Percentiles rank a stretch among this genome's conserved stretches.
Conservation (phyloP, 2,329 filamentous ascomycete species). For the Pseudocercospora cruenta region DNA sequence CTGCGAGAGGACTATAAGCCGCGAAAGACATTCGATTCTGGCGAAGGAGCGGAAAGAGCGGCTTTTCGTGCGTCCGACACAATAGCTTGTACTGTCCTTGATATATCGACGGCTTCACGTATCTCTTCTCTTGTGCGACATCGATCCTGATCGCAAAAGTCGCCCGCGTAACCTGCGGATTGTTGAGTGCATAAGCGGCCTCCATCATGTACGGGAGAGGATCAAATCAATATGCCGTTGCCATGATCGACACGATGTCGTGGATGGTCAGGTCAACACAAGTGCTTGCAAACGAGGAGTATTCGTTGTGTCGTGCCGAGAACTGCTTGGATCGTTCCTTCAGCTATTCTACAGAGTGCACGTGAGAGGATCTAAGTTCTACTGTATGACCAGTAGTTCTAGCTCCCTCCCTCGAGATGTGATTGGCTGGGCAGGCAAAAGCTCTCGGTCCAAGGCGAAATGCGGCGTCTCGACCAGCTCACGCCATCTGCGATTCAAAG, state of each 20-base stretch:
- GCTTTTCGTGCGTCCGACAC: slow-evolving; percentile 46
- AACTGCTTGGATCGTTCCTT: neutral
- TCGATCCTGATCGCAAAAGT: no score
- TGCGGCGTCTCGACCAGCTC: neutral
- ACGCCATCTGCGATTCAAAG: slow-evolving; percentile 2
- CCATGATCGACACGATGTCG: no score
- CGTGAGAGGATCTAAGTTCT: neutral
- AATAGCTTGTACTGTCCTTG: slow-evolving; percentile 54
- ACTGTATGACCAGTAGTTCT: neutral
- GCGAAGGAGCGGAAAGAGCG: slow-evolving; percentile 47
- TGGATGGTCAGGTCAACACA: no score
- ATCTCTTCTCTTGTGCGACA: slow-evolving; percentile 38
- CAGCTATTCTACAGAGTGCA: neutral
- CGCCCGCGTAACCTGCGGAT: no score
- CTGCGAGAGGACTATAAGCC: slow-evolving; percentile 38
- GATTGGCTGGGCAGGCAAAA: neutral
- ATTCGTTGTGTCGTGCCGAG: no score
- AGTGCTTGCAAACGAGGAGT: no score
- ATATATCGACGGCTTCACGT: slow-evolving; percentile 50
- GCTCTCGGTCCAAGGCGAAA: neutral
- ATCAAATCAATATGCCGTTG: no score
- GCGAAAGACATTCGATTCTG: slow-evolving; percentile 47
- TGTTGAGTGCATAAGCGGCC: no score
- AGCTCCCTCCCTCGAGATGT: neutral
- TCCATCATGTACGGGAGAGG: no score